Evolutionary conservation across 192 early-diverging fungal genomes (phyloP), one percentile per base, ranked within the genome.

Genomic region (Coemansia sp.): DNA sequence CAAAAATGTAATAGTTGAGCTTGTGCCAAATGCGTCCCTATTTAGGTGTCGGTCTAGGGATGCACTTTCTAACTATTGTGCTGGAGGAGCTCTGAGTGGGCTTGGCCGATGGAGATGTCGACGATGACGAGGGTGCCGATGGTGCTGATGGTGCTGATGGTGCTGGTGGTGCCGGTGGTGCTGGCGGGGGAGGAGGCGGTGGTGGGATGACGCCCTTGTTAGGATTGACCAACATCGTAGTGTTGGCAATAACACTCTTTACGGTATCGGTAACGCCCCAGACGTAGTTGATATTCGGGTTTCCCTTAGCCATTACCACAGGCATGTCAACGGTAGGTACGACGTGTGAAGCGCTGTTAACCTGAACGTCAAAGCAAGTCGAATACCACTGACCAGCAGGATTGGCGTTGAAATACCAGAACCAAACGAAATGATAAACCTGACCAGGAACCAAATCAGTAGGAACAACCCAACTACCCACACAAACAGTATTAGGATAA

Each of bases 351-450:
- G 66, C 40, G 22, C n/a, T 18, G 40, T 67, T 47, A 34, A 80
- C 63, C 29, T 75, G 53, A 27, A 90, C 53, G 39, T 88, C 87
- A 66, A 90, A 90, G 75, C 89, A 90, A 22, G 89, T 87, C 16
- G 87, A 78, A 70, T 90, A 90, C 78, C 87, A 85, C 43, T 90
- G 74, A 13, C 87, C 89, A 15, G 84, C 80, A 6, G 85, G 84
- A 71, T 90, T 90, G 39, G 72, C 57, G 72, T 88, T 81, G 69
- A 88, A 90, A 62, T 84, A 74, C 89, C 89, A 90, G 82, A 86
- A 87, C 87, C 85, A 88, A 11, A 86, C 85, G 61, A 88, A 78
- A 44, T 84, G 84, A 64, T 86, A 87, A 5, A 62, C 66, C 43
- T 78, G 70, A 11, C 87, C 87, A 5, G 84, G 81, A 3, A 64